Conservation (phyloP, 176 grass and related monocot species). For the Lolium perenne region DNA sequence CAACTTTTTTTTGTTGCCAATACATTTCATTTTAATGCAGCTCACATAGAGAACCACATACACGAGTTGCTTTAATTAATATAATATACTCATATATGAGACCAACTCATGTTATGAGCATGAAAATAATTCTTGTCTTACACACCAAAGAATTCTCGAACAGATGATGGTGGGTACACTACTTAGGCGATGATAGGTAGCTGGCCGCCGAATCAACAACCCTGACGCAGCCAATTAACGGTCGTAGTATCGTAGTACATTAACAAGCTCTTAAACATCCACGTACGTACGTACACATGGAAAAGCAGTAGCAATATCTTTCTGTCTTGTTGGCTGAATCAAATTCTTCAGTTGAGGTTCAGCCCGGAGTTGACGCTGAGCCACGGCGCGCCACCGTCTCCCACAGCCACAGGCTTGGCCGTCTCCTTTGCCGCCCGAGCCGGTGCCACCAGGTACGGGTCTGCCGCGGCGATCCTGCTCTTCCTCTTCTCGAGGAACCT, state of each 20-base stretch:
- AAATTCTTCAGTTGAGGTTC: constrained; percentile 24
- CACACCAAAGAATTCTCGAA: constrained; percentile 52
- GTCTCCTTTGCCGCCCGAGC: background rate
- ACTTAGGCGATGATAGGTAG: background rate
- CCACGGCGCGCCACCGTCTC: constrained; percentile 37
- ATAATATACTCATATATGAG: constrained; percentile 10
- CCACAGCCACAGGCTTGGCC: constrained; percentile 15
- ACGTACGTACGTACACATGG: no score
- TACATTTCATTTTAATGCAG: constrained; percentile 27
- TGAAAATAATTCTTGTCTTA: constrained; percentile 40
- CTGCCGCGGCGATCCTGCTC: constrained; percentile 42
- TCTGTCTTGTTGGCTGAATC: background rate
- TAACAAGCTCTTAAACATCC: no score
- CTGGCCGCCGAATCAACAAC: background rate
- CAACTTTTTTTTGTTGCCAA: background rate
- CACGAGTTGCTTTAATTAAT: background rate
- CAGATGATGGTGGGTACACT: background rate
- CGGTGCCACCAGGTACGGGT: constrained; percentile 24
- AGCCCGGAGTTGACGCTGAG: constrained; percentile 36
- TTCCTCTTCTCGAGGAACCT: constrained; percentile 94
- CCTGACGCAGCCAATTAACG: background rate
- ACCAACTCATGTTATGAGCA: background rate
- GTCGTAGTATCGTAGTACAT: no score
- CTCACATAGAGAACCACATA: constrained; percentile 25
- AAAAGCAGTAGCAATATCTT: background rate